A percentile compares a stretch with the other conserved stretches of the same genome.
phyloP scores from a whole-genome alignment of 331 rosid genomes.

The Acacia concinna region DNA sequence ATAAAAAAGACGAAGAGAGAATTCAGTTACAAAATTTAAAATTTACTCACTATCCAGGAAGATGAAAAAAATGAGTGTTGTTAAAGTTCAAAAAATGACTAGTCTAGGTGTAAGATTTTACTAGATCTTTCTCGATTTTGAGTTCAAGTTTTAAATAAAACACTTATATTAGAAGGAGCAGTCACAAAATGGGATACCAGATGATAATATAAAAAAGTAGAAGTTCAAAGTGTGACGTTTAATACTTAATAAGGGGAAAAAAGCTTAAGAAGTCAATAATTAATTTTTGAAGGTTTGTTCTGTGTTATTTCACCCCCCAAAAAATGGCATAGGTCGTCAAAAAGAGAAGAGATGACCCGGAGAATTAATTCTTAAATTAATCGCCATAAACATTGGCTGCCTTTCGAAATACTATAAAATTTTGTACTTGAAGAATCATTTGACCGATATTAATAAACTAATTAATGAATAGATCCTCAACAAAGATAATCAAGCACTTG shows the following conservation, averaged over 20 bases:
- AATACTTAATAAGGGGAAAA: not conserved
- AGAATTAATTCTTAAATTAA: conserved; percentile 8
- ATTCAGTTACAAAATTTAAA: not conserved
- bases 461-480: not conserved
- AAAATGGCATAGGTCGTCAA: not conserved
- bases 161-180: no score
- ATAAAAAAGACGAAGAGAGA: not conserved
- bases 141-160: no score
- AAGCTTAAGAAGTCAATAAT: not conserved
- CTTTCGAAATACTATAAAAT: not conserved
- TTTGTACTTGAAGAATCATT: conserved; percentile 20
- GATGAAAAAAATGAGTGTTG: not conserved
- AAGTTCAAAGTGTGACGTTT: not conserved
- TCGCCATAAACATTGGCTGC: conserved; percentile 9
- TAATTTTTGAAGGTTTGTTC: not conserved
- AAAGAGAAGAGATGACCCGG: not conserved
- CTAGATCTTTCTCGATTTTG: no score
- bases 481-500: not conserved
- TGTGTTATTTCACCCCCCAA: not conserved
- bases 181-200: no score
- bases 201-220: no score
- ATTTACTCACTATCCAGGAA: not conserved
- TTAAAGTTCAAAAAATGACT: not conserved
- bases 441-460: not conserved
- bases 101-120: no score